Conservation (phyloP, 2,329 filamentous ascomycete species). For the Sporothrix inflata region DNA sequence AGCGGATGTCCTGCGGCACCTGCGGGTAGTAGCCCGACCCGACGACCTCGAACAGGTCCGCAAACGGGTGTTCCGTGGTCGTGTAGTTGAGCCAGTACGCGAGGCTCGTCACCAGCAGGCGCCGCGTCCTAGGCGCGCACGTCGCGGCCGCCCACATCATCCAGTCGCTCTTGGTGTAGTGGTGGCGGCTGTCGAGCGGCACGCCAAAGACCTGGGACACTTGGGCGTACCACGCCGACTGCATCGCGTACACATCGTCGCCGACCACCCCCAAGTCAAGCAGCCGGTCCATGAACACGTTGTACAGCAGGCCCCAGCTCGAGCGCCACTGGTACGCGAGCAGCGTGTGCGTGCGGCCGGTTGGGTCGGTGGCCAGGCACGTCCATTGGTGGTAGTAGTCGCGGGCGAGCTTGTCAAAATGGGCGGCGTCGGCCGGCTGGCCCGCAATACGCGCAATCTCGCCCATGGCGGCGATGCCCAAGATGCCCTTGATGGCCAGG, state of each 20-base stretch:
- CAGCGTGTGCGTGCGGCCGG: slow-evolving; percentile 65
- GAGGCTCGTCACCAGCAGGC: slow-evolving; percentile 64
- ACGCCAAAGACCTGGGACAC: slow-evolving; percentile 72
- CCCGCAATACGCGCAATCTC: slow-evolving; percentile 58
- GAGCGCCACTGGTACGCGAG: slow-evolving; percentile 74
- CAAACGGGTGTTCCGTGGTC: slow-evolving; percentile 63
- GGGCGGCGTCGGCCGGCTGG: slow-evolving; percentile 46
- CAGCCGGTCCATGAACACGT: slow-evolving; percentile 60
- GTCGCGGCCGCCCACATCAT: slow-evolving; percentile 73
- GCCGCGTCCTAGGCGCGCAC: slow-evolving; percentile 57
- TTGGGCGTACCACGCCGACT: slow-evolving; percentile 43
- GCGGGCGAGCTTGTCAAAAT: not conserved
- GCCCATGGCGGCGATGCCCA: slow-evolving; percentile 77
- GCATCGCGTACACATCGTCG: slow-evolving; percentile 39
- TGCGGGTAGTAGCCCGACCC: slow-evolving; percentile 54
- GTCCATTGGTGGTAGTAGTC: slow-evolving; percentile 25
- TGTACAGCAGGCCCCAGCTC: slow-evolving; percentile 73
- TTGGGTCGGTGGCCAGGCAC: slow-evolving; percentile 60
- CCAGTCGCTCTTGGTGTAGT: slow-evolving; percentile 77
- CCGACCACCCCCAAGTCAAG: slow-evolving; percentile 68
- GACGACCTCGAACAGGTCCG: slow-evolving; percentile 69
- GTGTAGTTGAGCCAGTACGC: slow-evolving; percentile 73
- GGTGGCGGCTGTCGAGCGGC: slow-evolving; percentile 69
- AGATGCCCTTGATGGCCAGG: slow-evolving; percentile 74
- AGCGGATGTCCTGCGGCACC: slow-evolving; percentile 60